Base-by-base conservation (phyloP, 2,329 filamentous ascomycete genomes). In the Diplodia seriata region DNA sequence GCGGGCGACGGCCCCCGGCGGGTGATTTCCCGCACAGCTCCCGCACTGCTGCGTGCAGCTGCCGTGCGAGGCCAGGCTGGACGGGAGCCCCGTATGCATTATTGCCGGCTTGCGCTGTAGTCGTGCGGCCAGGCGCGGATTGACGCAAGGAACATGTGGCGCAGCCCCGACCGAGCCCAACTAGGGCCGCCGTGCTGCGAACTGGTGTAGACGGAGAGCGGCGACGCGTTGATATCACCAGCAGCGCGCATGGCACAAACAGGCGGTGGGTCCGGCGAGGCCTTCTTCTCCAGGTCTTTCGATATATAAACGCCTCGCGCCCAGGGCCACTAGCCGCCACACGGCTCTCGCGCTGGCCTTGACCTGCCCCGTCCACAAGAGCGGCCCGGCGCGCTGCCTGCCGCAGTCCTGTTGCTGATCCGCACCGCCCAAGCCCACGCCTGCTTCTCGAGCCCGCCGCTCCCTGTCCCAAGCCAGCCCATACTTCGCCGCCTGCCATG, bases 41-140 rank as follows among this genome's bases (percentile, higher is more conserved):
- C 63, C 36, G 51, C 53, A 53, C 51, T 51, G 64, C 64, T 47
- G 53, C 55, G 38, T 50, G 65, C 55, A 26, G 55, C 65, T 61
- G 65, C 47, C 18, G 65, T 67, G 65, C 63, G 18, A 66, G 50
- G 63, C 8, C 51, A 66, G 63, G 63, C 38, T 66, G 63, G 23
- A 26, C 26, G 26, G 26, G 26, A 26, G 55, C 56, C 54, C 31
- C 33, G 38, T 18, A 33, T 38, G 54, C 36, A 23, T 36, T 56
- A n/a, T 20, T n/a, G 18, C 18, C 26, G 54, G 31, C 31, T 11
- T 15, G 49, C 49, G 23, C 38, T 31, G 38, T 12, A 47, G 56
- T 61, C 56, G 56, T n/a, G 36, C 53, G 38, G 55, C 55, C 55
- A 29, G 55, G 36, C 55, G 36, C 55, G 26, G 56, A 59, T 47